Evolutionary conservation across 2,329 filamentous ascomycete genomes (phyloP).

Genomic region (Cercospora sojina): DNA sequence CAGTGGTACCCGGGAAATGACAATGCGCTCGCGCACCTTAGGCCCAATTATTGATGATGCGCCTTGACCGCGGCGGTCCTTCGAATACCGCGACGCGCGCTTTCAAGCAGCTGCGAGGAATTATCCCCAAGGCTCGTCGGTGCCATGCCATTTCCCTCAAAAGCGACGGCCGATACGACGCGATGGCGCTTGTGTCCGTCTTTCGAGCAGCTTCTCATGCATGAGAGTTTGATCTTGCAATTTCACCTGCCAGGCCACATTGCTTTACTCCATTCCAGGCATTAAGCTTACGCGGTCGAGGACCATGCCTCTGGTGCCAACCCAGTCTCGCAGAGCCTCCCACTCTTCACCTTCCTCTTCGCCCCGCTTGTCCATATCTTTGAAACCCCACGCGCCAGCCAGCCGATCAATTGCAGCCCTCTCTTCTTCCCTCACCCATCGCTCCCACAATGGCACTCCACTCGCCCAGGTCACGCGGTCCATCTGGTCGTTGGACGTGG

Average conservation of each 20-base stretch:
- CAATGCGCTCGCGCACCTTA: not conserved
- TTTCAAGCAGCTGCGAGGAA: no score
- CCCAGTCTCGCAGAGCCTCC: constrained; percentile 80
- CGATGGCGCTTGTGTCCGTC: not conserved
- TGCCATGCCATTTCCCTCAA: not conserved
- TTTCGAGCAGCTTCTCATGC: not conserved
- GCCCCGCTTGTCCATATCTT: constrained; percentile 72
- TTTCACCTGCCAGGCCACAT: not conserved
- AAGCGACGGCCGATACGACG: not conserved
- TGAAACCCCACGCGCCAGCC: constrained; percentile 88
- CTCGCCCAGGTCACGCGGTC: constrained; percentile 85
- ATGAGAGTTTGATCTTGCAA: not conserved
- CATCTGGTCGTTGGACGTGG: constrained; percentile 94
- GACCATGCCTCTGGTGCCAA: constrained; percentile 81
- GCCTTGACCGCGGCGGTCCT: not conserved
- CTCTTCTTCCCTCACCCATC: constrained; percentile 90
- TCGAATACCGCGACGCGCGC: not conserved
- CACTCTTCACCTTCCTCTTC: constrained; percentile 92
- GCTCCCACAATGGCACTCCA: constrained; percentile 73
- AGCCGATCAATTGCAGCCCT: constrained; percentile 81
- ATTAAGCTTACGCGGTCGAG: constrained; percentile 86
- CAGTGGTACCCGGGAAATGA: no score
- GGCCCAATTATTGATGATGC: not conserved
- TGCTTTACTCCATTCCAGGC: constrained; percentile 75
- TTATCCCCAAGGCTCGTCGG: no score